These are phyloP conservation scores for Laetiporus sulphureus DNA, from an alignment of 1,284 basidiomycete genomes.

Conservation along the genomic window DNA sequence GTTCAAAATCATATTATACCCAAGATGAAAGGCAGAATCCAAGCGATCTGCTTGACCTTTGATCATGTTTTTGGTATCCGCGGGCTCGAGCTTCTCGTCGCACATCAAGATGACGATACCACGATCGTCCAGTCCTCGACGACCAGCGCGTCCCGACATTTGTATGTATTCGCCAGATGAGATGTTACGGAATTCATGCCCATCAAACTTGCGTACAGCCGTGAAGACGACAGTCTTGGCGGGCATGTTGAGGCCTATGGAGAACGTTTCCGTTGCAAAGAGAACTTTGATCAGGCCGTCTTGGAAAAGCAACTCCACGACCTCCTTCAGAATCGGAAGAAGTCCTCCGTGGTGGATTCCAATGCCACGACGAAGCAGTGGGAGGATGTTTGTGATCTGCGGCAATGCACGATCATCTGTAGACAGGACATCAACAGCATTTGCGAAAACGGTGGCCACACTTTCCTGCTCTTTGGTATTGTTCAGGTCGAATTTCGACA, in stretches of 20 bases:
- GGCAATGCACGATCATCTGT: constrained; percentile 88
- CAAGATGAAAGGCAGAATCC: constrained; percentile 97
- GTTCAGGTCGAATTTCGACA: constrained; percentile 97
- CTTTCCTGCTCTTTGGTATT: constrained; percentile 89
- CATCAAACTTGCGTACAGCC: constrained; percentile 93
- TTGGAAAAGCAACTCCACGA: constrained; percentile 99
- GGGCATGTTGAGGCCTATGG: constrained; percentile 99
- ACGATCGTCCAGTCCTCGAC: constrained; percentile 96
- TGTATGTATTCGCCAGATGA: constrained; percentile 94
- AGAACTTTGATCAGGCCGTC: constrained; percentile 99
- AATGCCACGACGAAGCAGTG: constrained; percentile 91
- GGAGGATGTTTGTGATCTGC: constrained; percentile 91
- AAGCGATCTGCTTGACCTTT: constrained; percentile 97
- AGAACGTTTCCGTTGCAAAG: constrained; percentile 99
- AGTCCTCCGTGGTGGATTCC: constrained; percentile 99
- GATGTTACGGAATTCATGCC: constrained; percentile 89
- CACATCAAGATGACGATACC: constrained; percentile 99
- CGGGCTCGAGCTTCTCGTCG: constrained; percentile 95
- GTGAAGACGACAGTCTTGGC: constrained; percentile 99
- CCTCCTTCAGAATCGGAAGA: constrained; percentile 96
- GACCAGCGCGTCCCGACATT: constrained; percentile 98
- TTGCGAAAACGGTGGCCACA: constrained; percentile 88
- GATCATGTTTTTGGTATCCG: constrained; percentile 93
- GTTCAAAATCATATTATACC: constrained; percentile 99
- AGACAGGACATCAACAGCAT: constrained; percentile 87